Evolutionary conservation across 1,139 yeast genomes (phyloP), one percentile per base, ranked within the genome.

Genomic region (Lodderomyces metapsilosis): DNA sequence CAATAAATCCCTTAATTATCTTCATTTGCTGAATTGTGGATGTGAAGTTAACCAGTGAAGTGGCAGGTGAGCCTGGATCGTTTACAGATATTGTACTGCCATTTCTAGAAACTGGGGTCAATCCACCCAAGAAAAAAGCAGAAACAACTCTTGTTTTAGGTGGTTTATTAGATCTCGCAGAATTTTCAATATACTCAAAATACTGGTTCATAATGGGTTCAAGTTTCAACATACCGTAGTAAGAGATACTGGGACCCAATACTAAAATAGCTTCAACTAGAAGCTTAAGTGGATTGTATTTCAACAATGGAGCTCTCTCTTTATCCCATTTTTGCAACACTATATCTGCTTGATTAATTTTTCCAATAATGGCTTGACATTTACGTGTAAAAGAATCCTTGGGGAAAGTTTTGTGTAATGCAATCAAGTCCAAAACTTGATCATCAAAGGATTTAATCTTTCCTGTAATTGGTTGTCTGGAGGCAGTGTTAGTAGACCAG

Each of bases 211-310:
- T 33, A 6, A 38, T 21, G 3, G 51, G 46, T 34, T 48, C 50
- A 12, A 46, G 28, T 34, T 34, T 41, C 11, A 46, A 32, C 13
- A 48, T 27, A 2, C 39, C 21, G 16, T 42, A 36, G 30, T 46
- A 48, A 7, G 48, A 37, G 15, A 41, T 34, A 15, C 36, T 33
- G 15, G 49, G 49, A 13, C 51, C 51, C 33, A 47, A 36, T 18
- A 36, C 30, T 12, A 43, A 34, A 20, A 46, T 43, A 5, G 50
- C 42, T 17, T 45, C 47, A 40, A 46, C 38, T 22, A 48, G 30
- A 11, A 32, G 25, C 10, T 34, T 41, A 16, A 43, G 28, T 6
- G 45, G 47, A 20, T 45, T 40, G 9, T 18, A 28, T 20, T 41
- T 43, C n/a, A 28, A 13, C n/a, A 39, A 36, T 5, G 35, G 15